These are phyloP conservation scores for Colletotrichum sp. DNA, from an alignment of 2,329 filamentous ascomycete genomes.

Conservation along the genomic window DNA sequence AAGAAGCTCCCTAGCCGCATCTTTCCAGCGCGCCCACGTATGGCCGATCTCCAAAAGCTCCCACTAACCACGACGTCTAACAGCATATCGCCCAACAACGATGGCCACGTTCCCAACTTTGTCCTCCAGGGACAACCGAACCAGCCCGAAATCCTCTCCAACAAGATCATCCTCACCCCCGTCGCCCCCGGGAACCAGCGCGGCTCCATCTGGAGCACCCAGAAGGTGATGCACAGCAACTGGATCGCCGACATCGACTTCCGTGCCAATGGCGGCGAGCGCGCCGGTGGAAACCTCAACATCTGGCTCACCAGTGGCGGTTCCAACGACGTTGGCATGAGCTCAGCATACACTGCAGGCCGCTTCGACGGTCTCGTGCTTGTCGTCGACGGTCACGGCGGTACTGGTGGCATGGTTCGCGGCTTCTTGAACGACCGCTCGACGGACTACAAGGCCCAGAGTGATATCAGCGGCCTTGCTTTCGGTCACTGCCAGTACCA, in stretches of 20 bases:
- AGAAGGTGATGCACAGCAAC: slow-evolving; percentile 63
- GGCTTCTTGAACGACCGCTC: slow-evolving; percentile 94
- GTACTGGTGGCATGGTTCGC: slow-evolving; percentile 78
- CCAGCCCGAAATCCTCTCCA: slow-evolving; percentile 74
- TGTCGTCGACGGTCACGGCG: slow-evolving; percentile 83
- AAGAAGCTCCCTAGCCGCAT: slow-evolving; percentile 26
- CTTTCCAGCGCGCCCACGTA: background rate
- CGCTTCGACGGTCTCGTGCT: slow-evolving; percentile 91
- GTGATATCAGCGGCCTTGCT: slow-evolving; percentile 81
- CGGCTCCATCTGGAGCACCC: slow-evolving; percentile 81
- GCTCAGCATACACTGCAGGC: slow-evolving; percentile 83
- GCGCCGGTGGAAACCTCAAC: slow-evolving; percentile 87
- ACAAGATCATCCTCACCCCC: slow-evolving; percentile 91
- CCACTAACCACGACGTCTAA: background rate
- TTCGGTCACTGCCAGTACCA: slow-evolving; percentile 92
- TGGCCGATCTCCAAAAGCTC: background rate
- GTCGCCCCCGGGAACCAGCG: slow-evolving; percentile 85
- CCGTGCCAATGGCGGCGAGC: slow-evolving; percentile 83
- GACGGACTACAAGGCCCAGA: slow-evolving; percentile 77
- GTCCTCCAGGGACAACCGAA: slow-evolving; percentile 60
- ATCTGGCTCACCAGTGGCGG: slow-evolving; percentile 87
- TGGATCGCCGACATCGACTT: slow-evolving; percentile 91
- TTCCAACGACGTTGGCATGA: slow-evolving; percentile 66
- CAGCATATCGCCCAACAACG: slow-evolving; percentile 21
- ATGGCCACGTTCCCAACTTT: slow-evolving; percentile 55